phyloP scores from a whole-genome alignment of 2,329 filamentous ascomycete genomes.

The Penicillium fuscoglaucum region DNA sequence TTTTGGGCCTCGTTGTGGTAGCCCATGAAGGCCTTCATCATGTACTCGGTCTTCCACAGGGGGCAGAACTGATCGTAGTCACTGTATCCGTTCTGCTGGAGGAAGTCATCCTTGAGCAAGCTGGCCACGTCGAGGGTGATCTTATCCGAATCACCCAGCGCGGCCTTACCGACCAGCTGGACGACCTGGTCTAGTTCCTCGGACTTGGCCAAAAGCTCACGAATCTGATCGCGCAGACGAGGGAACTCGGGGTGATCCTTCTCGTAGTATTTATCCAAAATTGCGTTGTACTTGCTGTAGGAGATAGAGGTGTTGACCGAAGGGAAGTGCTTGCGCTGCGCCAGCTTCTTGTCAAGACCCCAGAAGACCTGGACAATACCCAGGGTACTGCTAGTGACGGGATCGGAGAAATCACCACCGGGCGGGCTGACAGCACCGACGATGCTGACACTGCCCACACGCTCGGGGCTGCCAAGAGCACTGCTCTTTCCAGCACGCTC shows the following conservation, averaged over 20 bases:
- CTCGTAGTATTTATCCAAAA: constrained; percentile 91
- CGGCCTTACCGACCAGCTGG: constrained; percentile 96
- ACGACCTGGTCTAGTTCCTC: constrained; percentile 98
- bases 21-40: constrained; percentile 99
- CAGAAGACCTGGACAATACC: constrained; percentile 99
- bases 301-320: constrained; percentile 93
- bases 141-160: constrained; percentile 94
- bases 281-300: constrained; percentile 92
- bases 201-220: constrained; percentile 87
- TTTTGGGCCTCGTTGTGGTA: constrained; percentile 98
- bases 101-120: constrained; percentile 95
- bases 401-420: constrained; percentile 98
- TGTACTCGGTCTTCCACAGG: constrained; percentile 99
- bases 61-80: constrained; percentile 99
- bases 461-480: constrained; percentile 83
- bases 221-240: constrained; percentile 85
- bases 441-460: constrained; percentile 91
- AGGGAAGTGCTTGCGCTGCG: constrained; percentile 98
- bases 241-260: constrained; percentile 94
- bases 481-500: constrained; percentile 90
- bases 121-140: constrained; percentile 92
- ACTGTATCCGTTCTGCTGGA: constrained; percentile 98
- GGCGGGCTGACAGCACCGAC: constrained; percentile 96
- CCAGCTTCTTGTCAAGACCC: constrained; percentile 99
- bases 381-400: constrained; percentile 88